These are phyloP conservation scores for Schizochytrium sp. DNA, from an alignment of 108 stramenopile genomes.

Conservation along the genomic window DNA sequence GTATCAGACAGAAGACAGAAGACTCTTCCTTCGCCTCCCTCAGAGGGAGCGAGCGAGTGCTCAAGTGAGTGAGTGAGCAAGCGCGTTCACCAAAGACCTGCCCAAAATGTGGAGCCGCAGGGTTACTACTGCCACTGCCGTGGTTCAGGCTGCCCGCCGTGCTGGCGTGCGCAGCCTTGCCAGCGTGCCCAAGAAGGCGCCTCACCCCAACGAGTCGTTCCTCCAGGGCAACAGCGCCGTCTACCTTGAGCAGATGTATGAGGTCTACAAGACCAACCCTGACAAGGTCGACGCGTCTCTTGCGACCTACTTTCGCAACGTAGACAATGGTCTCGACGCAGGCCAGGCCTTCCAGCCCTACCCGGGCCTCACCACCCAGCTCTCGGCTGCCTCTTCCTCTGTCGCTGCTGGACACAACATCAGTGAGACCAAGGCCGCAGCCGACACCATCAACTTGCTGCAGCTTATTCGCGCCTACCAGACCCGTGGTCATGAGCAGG, in stretches of 20 bases:
- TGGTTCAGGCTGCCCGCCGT: background rate
- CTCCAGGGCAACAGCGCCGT: constrained; percentile 67
- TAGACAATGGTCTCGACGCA: constrained; percentile 67
- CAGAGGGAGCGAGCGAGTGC: no score
- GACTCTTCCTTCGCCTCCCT: no score
- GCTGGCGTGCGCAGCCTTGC: constrained; percentile 19
- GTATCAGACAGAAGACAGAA: no score
- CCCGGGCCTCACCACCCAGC: background rate
- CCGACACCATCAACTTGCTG: constrained; percentile 70
- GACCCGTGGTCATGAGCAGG: constrained; percentile 93
- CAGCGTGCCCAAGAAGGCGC: constrained; percentile 31
- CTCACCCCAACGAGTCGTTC: constrained; percentile 63
- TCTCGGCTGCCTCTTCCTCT: background rate
- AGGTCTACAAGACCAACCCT: constrained; percentile 73
- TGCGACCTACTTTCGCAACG: constrained; percentile 74
- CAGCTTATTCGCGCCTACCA: constrained; percentile 98
- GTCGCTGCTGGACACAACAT: background rate
- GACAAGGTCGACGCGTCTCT: constrained; percentile 74
- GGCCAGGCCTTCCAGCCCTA: constrained; percentile 67
- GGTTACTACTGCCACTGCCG: constrained; percentile 1
- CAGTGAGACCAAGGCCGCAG: constrained; percentile 3
- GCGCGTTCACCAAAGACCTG: no score
- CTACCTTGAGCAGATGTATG: constrained; percentile 79
- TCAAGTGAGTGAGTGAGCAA: no score
- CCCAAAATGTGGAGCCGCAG: background rate